These are phyloP conservation scores for Candida silvatica DNA, from an alignment of 805 yeast genomes.

Conservation along the genomic window DNA sequence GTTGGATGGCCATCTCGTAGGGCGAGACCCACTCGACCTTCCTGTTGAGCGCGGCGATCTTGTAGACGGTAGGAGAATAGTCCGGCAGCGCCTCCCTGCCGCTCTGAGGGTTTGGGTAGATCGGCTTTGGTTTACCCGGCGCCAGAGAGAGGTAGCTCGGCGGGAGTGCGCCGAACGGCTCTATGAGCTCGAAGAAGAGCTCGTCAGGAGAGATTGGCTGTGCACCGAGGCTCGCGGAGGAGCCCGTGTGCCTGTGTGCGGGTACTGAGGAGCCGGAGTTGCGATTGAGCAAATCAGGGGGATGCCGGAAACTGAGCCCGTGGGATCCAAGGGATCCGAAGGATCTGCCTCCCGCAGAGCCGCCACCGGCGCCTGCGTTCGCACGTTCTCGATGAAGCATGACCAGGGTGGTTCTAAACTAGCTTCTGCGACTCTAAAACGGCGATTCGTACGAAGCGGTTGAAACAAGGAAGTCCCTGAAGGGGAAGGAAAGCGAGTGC, in stretches of 20 bases:
- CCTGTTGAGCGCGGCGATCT: conserved; percentile 46
- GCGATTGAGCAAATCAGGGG: background rate
- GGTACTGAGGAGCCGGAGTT: background rate
- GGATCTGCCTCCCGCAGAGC: too few species aligned
- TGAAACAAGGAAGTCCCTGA: too few species aligned
- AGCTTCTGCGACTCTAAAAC: too few species aligned
- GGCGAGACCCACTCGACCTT: conserved; percentile 77
- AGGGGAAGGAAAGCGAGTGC: too few species aligned
- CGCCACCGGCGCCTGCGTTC: too few species aligned
- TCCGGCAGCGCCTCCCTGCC: conserved; percentile 45
- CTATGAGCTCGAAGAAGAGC: conserved; percentile 19
- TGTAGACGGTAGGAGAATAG: conserved; percentile 59
- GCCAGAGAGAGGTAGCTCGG: conserved; percentile 28
- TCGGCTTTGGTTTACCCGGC: conserved; percentile 28
- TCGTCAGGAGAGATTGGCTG: background rate
- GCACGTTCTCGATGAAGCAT: too few species aligned
- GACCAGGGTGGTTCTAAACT: too few species aligned
- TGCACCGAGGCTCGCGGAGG: background rate
- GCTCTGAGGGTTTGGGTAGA: conserved; percentile 19
- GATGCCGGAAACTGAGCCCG: too few species aligned
- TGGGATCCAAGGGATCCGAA: too few species aligned
- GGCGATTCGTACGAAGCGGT: too few species aligned
- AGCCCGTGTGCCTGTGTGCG: background rate
- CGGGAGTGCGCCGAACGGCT: conserved; percentile 31
- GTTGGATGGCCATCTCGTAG: conserved; percentile 52